Conservation (phyloP, 495 filamentous ascomycete species). For the Penicillium bialowiezense region DNA sequence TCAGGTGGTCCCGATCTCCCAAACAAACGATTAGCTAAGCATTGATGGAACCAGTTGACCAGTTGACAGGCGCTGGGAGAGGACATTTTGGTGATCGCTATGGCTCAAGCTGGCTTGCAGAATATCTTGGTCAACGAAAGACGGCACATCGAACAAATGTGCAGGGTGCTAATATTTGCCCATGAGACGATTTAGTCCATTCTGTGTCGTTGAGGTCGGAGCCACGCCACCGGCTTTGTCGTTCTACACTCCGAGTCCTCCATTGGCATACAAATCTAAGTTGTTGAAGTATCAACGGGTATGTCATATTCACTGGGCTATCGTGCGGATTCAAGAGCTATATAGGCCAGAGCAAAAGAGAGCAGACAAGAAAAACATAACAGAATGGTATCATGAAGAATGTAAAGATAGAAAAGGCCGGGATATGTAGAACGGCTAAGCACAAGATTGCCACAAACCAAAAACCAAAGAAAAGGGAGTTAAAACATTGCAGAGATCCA, state of each 20-base stretch:
- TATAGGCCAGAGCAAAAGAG: not conserved
- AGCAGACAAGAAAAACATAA: conserved; percentile 1
- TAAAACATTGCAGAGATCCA: not conserved
- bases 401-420: conserved; percentile 6
- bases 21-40: conserved; percentile 1
- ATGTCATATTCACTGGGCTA: not conserved
- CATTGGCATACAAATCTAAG: not conserved
- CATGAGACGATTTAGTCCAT: too few species aligned
- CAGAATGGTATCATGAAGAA: conserved; percentile 33
- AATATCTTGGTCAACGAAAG: too few species aligned
- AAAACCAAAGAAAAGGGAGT: not conserved
- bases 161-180: too few species aligned
- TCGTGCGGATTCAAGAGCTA: not conserved
- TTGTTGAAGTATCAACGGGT: not conserved
- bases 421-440: conserved; percentile 4
- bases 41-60: too few species aligned
- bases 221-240: too few species aligned
- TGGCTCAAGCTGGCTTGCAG: too few species aligned
- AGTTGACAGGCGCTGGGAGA: too few species aligned
- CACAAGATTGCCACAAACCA: not conserved
- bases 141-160: too few species aligned
- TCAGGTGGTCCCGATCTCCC: not conserved
- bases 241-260: not conserved
- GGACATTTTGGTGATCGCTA: too few species aligned
- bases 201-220: too few species aligned